Percentiles rank a stretch among this genome's conserved stretches.
These are phyloP conservation scores for Nigrospora sphaerica DNA, from an alignment of 2,329 filamentous ascomycete genomes.

Conservation along the genomic window DNA sequence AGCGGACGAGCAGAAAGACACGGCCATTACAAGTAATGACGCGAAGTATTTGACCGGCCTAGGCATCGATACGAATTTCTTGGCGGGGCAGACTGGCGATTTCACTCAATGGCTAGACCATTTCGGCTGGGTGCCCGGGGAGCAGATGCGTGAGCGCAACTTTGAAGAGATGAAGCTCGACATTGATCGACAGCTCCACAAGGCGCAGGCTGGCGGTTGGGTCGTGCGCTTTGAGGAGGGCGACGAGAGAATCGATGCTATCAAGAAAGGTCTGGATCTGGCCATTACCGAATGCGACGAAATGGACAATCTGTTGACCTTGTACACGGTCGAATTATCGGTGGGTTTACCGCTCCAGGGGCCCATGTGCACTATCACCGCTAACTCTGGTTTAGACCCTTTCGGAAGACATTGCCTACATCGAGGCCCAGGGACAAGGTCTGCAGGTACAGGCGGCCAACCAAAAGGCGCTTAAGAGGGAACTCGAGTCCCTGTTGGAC, in stretches of 20 bases:
- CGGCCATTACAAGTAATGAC: conserved; percentile 65
- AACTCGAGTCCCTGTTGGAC: conserved; percentile 81
- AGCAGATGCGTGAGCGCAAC: conserved; percentile 65
- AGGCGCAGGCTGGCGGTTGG: conserved; percentile 90
- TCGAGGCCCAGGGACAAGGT: conserved; percentile 94
- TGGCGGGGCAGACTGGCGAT: conserved; percentile 70
- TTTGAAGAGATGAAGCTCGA: conserved; percentile 77
- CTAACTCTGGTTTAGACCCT: conserved; percentile 57
- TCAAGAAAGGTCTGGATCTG: conserved; percentile 78
- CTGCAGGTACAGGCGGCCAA: conserved; percentile 96
- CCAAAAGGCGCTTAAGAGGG: conserved; percentile 85
- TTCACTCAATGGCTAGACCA: conserved; percentile 79
- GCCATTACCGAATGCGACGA: conserved; percentile 96
- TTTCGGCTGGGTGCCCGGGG: conserved; percentile 78
- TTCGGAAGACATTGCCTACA: conserved; percentile 92
- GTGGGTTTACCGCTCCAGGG: conserved; percentile 41
- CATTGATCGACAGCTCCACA: conserved; percentile 79
- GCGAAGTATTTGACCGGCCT: conserved; percentile 70
- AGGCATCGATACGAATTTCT: conserved; percentile 68
- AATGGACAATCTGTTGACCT: conserved; percentile 83
- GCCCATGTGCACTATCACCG: neutral
- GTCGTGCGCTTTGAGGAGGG: conserved; percentile 77
- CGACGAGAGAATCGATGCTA: conserved; percentile 80
- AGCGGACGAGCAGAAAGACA: conserved; percentile 46
- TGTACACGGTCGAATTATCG: conserved; percentile 91